Evolutionary conservation across 805 yeast species (phyloP), one percentile per base, ranked within the genome.

Genomic region (Teunomyces cretensis): DNA sequence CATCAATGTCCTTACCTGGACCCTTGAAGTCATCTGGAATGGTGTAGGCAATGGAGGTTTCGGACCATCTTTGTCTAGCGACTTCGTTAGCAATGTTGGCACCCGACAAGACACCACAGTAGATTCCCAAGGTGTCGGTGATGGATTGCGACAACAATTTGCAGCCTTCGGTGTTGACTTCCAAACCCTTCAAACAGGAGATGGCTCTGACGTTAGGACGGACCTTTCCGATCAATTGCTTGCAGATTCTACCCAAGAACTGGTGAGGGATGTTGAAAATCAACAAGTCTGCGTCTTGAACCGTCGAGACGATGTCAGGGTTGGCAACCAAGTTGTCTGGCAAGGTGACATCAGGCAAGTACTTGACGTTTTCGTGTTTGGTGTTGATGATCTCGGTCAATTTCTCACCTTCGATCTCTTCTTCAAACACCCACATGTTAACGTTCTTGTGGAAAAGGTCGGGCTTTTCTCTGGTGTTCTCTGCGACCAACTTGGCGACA

Each of bases 31-130:
- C 88, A 22, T 62, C 62, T 46, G 97, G 96, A 17, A 75, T 60
- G 46, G 79, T 82, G 73, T 88, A 94, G 16, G 97, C 99, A 53
- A 94, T 89, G 9, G 99, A 91, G 48, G 99, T 94, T 72, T 94
- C 99, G 14, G 97, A 90, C 95, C 96, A 94, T 70, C 86, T 86
- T 68, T 88, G 88, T 65, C 80, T 81, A 49, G 99, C 99, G 49
- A 94, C 96, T 69, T 94, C 99, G 39, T 95, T 89, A 36, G 99
- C 99, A 58, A 94, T 78, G 74, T 94, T 94, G 45, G 99, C 99
- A 51, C 99, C 99, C 1, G 96, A 86, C 44, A 94, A 78, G 15
- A 95, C 98, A 70, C 99, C 99, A 74, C 98, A 91, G 67, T 86
- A 81, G 49, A 94, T 80, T 28, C 91, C 92, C 54, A 94, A 78